phyloP scores from a whole-genome alignment of 192 early-diverging fungal species.

The Podila minutissima region DNA sequence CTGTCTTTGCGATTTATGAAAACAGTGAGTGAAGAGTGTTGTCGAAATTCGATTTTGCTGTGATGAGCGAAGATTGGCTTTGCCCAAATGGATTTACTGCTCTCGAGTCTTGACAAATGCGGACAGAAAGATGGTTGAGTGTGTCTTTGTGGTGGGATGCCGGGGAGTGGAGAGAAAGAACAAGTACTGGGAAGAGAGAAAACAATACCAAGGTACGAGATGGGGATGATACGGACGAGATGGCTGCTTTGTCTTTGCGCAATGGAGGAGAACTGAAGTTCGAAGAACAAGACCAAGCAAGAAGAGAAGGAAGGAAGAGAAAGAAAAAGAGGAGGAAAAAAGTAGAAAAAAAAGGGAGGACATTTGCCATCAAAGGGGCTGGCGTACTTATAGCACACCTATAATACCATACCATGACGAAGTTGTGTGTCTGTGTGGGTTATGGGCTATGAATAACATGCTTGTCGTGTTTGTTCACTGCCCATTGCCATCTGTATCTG shows the following conservation, averaged over 20 bases:
- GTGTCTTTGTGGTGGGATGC: not conserved
- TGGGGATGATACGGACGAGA: not conserved
- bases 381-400: too few relatives aligned
- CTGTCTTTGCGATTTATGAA: not conserved
- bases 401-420: too few relatives aligned
- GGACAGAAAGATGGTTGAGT: not conserved
- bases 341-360: constrained; percentile 1
- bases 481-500: not conserved
- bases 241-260: not conserved
- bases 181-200: not conserved
- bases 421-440: too few relatives aligned
- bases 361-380: not conserved
- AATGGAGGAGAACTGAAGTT: not conserved
- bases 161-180: not conserved
- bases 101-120: not conserved
- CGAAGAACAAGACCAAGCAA: not conserved
- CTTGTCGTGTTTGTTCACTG: too few relatives aligned
- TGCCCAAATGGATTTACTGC: too few relatives aligned
- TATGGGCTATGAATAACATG: too few relatives aligned
- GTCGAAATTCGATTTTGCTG: not conserved
- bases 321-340: not conserved
- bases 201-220: not conserved
- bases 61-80: not conserved
- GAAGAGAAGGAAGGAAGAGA: constrained; percentile 1
- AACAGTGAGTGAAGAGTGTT: not conserved